These are phyloP conservation scores for Salvia sclarea DNA, from an alignment of 305 asterid species.

Conservation along the genomic window DNA sequence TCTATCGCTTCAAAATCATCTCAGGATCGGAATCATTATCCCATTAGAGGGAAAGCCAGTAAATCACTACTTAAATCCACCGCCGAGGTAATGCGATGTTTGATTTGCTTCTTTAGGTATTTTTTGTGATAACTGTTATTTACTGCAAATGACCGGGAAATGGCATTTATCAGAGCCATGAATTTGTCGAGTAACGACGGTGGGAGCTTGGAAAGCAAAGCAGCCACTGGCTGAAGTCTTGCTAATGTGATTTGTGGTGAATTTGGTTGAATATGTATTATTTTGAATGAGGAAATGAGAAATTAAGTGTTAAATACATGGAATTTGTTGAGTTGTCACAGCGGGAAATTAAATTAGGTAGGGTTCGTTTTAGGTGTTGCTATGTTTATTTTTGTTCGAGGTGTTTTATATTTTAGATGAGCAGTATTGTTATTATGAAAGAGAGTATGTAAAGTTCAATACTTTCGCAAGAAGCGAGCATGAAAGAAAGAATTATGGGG, in stretches of 20 bases:
- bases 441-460: background rate
- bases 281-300: background rate
- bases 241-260: background rate
- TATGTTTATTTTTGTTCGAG: background rate
- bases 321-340: background rate
- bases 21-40: slow-evolving; percentile 28
- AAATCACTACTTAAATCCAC: slow-evolving; percentile 36
- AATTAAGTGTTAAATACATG: background rate
- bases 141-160: background rate
- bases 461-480: background rate
- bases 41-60: slow-evolving; percentile 29
- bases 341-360: background rate
- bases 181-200: background rate
- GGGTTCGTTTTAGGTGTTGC: too few species aligned
- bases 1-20: slow-evolving; percentile 39
- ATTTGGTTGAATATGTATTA: background rate
- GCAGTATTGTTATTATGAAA: background rate
- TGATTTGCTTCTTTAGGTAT: background rate
- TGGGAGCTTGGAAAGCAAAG: background rate
- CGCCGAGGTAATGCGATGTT: slow-evolving; percentile 41
- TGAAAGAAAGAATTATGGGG: background rate
- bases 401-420: background rate
- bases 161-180: background rate
- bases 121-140: too few species aligned
- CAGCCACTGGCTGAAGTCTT: background rate